Conservation (phyloP, 495 filamentous ascomycete genomes). For the Penicillium chermesinum region DNA sequence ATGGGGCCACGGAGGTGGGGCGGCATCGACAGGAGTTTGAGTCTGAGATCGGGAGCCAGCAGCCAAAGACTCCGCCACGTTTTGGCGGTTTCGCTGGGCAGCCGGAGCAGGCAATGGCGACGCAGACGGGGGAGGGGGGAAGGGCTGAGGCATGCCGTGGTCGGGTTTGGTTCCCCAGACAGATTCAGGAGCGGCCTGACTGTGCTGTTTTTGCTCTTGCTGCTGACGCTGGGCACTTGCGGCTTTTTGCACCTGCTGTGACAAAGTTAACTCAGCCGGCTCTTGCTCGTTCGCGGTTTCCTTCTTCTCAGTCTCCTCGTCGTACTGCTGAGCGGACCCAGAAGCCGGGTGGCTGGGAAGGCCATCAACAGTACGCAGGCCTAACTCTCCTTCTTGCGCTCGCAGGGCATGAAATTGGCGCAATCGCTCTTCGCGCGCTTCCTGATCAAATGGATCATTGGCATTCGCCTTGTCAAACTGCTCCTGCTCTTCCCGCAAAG, state of each 20-base stretch:
- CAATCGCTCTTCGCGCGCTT: constrained; percentile 53
- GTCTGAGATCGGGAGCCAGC: constrained; percentile 67
- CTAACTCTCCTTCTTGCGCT: constrained; percentile 46
- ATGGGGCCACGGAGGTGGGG: constrained; percentile 76
- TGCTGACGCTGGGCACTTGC: constrained; percentile 61
- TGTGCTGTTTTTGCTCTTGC: constrained; percentile 37
- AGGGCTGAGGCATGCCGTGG: constrained; percentile 65
- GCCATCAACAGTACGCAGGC: constrained; percentile 38
- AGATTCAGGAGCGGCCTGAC: constrained; percentile 47
- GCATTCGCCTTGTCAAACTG: constrained; percentile 50
- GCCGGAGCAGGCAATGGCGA: constrained; percentile 83
- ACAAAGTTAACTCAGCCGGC: constrained; percentile 54
- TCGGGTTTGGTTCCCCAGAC: constrained; percentile 55
- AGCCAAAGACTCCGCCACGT: constrained; percentile 75
- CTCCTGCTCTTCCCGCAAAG: constrained; percentile 59
- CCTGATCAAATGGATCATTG: constrained; percentile 46
- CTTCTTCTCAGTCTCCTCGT: constrained; percentile 19
- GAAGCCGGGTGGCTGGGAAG: constrained; percentile 38
- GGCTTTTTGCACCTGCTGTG: constrained; percentile 85
- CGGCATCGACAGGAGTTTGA: constrained; percentile 62
- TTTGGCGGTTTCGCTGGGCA: constrained; percentile 76
- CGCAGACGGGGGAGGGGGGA: constrained; percentile 65
- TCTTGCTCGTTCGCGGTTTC: constrained; percentile 21
- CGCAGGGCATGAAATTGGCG: constrained; percentile 60
- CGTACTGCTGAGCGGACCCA: constrained; percentile 18